Evolutionary conservation across 192 early-diverging fungal species (phyloP).

Genomic region (Umbelopsis isabellina): DNA sequence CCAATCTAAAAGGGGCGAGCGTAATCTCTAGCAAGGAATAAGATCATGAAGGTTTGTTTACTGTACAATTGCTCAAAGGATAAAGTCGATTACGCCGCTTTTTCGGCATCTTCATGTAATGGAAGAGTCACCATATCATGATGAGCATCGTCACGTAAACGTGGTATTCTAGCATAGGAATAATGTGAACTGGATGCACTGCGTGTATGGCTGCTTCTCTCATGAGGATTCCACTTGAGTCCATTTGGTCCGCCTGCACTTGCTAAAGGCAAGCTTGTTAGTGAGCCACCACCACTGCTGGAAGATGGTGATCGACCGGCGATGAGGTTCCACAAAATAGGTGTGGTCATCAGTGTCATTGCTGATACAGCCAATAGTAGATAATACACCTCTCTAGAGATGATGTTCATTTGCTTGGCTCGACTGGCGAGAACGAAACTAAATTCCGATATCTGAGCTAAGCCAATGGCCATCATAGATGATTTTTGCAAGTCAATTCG

Average conservation of each 20-base stretch:
- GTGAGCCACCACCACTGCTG: neutral
- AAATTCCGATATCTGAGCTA: constrained; percentile 63
- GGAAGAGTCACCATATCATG: constrained; percentile 1
- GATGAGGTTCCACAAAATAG: constrained; percentile 52
- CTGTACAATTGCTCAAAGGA: neutral
- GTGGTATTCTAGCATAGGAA: constrained; percentile 7
- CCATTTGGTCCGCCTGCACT: neutral
- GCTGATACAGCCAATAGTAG: constrained; percentile 54
- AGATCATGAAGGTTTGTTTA: no score
- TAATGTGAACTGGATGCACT: neutral
- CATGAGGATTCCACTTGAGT: constrained; percentile 9
- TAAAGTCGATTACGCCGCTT: neutral
- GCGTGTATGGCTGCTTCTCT: neutral
- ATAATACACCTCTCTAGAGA: constrained; percentile 59
- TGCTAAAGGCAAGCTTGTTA: neutral
- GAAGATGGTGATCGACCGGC: constrained; percentile 1
- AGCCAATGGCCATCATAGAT: constrained; percentile 48
- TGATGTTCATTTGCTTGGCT: constrained; percentile 55
- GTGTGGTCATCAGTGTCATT: constrained; percentile 52
- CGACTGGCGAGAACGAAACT: constrained; percentile 59
- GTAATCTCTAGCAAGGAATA: no score
- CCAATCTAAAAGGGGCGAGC: no score
- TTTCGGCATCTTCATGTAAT: constrained; percentile 4
- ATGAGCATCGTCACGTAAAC: neutral
- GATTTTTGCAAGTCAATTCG: constrained; percentile 37